Conservation (phyloP, 164 flowering plant species). For the grape (Vitis vinifera) region DNA sequence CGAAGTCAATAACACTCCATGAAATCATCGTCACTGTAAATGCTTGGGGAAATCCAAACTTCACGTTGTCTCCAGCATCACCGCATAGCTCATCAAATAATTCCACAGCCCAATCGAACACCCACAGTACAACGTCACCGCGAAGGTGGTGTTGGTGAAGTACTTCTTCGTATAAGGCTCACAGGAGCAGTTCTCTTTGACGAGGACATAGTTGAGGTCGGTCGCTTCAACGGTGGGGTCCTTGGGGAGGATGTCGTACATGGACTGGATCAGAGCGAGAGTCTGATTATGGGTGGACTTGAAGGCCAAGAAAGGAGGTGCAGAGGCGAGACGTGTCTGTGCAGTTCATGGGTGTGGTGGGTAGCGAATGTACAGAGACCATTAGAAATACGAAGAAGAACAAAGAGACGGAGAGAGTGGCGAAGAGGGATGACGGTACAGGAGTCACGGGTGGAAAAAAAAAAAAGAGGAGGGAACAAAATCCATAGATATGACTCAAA, state of each 20-base stretch:
- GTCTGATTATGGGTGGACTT: slow-evolving; percentile 47
- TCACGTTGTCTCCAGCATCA: slow-evolving; percentile 20
- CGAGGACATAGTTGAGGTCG: slow-evolving; percentile 39
- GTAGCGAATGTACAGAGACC: slow-evolving; percentile 10
- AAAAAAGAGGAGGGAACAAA: no score
- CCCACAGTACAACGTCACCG: slow-evolving; percentile 76
- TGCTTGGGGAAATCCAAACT: no score
- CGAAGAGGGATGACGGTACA: not conserved
- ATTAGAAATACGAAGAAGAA: slow-evolving; percentile 16
- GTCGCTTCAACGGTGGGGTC: slow-evolving; percentile 58
- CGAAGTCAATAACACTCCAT: no score
- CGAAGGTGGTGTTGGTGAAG: slow-evolving; percentile 71
- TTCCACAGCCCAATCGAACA: slow-evolving; percentile 96
- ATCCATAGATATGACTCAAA: no score
- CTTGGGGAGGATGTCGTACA: slow-evolving; percentile 72
- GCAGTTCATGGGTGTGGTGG: slow-evolving; percentile 61
- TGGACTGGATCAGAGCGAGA: slow-evolving; percentile 57
- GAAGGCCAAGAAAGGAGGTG: slow-evolving; percentile 73
- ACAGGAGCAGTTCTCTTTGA: slow-evolving; percentile 85
- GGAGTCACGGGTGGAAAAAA: no score
- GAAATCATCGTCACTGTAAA: no score
- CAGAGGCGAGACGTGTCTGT: slow-evolving; percentile 70
- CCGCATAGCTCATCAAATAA: slow-evolving; percentile 85
- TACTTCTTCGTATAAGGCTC: slow-evolving; percentile 37
- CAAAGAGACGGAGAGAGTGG: no score